phyloP scores from a whole-genome alignment of 371 early-diverging fungal species.

The Gilbertella persicaria region DNA sequence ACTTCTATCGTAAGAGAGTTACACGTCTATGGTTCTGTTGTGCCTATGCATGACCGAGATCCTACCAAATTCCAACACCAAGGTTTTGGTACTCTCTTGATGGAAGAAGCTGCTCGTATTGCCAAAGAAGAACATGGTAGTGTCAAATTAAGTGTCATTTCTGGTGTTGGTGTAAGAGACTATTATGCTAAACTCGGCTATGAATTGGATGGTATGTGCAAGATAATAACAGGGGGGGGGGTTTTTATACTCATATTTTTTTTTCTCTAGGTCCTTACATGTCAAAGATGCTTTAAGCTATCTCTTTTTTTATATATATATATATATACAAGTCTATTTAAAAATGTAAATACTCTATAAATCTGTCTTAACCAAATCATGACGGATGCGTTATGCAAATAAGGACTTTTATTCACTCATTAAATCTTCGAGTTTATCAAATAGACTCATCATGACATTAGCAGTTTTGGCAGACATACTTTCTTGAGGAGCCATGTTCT shows the following conservation, averaged over 20 bases:
- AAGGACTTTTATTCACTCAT: neutral
- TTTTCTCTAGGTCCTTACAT: conserved; percentile 80
- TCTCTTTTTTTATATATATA: neutral
- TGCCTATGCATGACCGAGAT: conserved; percentile 96
- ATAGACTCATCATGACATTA: neutral
- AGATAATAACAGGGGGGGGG: neutral
- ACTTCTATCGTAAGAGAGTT: conserved; percentile 97
- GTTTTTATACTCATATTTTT: neutral
- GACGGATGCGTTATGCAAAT: neutral
- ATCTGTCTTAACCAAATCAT: neutral
- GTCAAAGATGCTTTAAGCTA: conserved; percentile 77
- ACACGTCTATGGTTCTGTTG: conserved; percentile 99
- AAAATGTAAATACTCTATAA: neutral
- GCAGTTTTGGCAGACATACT: neutral
- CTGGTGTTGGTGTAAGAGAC: conserved; percentile 98
- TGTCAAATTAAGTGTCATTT: conserved; percentile 96
- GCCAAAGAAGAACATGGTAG: conserved; percentile 98
- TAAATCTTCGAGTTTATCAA: neutral
- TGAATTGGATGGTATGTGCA: conserved; percentile 83
- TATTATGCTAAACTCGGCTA: conserved; percentile 99
- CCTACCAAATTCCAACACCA: conserved; percentile 99
- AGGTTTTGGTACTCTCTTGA: conserved; percentile 98
- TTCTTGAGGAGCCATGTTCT: neutral
- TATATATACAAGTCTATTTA: neutral
- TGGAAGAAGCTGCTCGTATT: conserved; percentile 99